Base-by-base conservation (phyloP, 2,329 filamentous ascomycete species). In the Boeremia lycopersici region DNA sequence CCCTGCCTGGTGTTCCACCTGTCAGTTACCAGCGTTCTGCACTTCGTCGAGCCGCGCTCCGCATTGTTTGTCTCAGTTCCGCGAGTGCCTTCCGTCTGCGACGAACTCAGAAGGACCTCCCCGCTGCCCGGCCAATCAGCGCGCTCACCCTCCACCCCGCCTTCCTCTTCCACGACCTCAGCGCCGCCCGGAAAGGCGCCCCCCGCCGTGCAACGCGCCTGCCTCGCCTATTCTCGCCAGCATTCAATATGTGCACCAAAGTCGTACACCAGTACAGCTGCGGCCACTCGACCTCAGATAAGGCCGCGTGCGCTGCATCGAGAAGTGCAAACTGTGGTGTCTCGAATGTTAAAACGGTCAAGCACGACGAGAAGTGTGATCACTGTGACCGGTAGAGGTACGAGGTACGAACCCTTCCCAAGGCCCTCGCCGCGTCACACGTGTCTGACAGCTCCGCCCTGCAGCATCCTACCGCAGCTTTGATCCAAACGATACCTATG, bases 301-400 rank as follows among this genome's bases (percentile, higher is more conserved):
- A 74, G 58, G 77, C 78, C 23, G 71, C 74, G 19, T 81, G 79
- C 69, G 78, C 78, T n/a, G 74, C 72, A 11, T 81, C 78, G 45
- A 76, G 75, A 69, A 72, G 69, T 56, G 65, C 70, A n/a, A 67
- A 67, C 36, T 79, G 77, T 70, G 67, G 67, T 48, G 74, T 72
- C 48, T 63, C 72, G 61, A 79, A 76, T 55, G 73, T 73, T 54
- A 78, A 77, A 61, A 73, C 66, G 15, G 72, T 81, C 68, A 77
- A 77, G 63, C 78, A 81, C 65, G 77, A 78, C 47, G 76, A 78
- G 58, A 79, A 78, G 61, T 81, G 79, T 59, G 74, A 77, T 58
- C 65, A 66, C 38, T 81, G 79, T 63, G 77, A 78, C 57, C 74
- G 75, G 61, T 79, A 74, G 70, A 69, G 70, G 9, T 17, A 36